These are phyloP conservation scores for Fraxinus velutina DNA, from an alignment of 305 asterid species.

Conservation along the genomic window DNA sequence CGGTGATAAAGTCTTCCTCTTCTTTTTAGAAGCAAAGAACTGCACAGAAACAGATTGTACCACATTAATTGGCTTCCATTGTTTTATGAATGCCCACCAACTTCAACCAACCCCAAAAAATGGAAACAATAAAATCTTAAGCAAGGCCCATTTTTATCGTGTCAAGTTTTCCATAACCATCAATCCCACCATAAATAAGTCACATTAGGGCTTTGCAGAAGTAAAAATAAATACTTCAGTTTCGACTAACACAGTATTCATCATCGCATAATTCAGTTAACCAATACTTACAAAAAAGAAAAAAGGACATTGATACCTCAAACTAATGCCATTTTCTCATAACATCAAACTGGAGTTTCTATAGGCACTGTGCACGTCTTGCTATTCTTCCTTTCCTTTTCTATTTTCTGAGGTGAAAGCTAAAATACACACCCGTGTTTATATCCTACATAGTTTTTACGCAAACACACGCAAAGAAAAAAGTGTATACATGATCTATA, in stretches of 20 bases:
- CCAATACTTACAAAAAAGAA: background rate
- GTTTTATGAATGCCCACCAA: background rate
- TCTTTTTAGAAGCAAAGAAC: constrained; percentile 84
- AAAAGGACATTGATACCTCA: background rate
- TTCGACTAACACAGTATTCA: background rate
- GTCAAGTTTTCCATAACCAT: background rate
- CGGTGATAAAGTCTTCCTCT: constrained; percentile 74
- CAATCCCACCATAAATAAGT: background rate
- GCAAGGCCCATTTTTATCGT: background rate
- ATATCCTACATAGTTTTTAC: background rate
- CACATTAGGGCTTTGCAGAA: background rate
- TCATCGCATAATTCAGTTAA: background rate
- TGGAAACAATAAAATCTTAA: background rate
- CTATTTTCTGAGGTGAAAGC: background rate
- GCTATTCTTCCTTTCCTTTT: background rate
- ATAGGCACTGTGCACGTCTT: background rate
- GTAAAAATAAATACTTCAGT: background rate
- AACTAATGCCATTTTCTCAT: background rate
- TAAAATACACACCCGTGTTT: background rate
- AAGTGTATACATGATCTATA: background rate
- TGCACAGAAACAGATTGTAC: constrained; percentile 28
- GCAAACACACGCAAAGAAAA: background rate
- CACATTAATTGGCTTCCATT: background rate
- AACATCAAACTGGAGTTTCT: background rate
- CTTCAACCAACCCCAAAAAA: background rate